Percentiles rank a stretch among this genome's conserved stretches.
Conservation (phyloP, 495 filamentous ascomycete genomes). For the Parmelia sp. region DNA sequence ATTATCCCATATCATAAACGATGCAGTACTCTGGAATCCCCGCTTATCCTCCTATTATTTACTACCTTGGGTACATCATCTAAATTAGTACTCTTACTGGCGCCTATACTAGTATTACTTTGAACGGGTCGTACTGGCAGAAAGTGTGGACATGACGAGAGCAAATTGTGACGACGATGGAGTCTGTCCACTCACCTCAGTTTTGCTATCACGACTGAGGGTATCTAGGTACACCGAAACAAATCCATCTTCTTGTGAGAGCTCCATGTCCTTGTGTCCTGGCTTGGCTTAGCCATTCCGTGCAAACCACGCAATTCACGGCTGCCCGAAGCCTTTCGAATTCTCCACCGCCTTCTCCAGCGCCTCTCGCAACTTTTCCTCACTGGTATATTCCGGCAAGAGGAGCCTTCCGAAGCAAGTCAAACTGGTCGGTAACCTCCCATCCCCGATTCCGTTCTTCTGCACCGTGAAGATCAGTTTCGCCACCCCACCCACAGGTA, state of each 20-base stretch:
- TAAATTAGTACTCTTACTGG: too few species aligned
- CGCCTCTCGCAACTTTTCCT: constrained; percentile 63
- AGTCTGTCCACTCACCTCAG: too few species aligned
- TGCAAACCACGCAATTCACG: constrained; percentile 1
- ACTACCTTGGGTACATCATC: too few species aligned
- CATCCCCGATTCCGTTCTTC: constrained; percentile 59
- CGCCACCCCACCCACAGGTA: constrained; percentile 76
- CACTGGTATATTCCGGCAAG: constrained; percentile 71
- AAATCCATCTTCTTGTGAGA: not conserved
- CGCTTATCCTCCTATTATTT: too few species aligned
- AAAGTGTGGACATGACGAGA: too few species aligned
- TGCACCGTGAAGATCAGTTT: constrained; percentile 78
- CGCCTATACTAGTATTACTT: too few species aligned
- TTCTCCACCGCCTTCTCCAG: constrained; percentile 79
- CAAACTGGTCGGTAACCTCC: constrained; percentile 67
- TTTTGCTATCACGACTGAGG: too few species aligned
- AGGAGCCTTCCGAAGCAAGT: constrained; percentile 87
- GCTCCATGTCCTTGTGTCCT: not conserved
- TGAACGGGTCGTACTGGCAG: too few species aligned
- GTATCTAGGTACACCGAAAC: not conserved
- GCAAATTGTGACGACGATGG: too few species aligned
- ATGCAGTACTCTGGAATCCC: too few species aligned
- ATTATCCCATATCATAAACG: too few species aligned
- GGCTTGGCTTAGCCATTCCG: not conserved
- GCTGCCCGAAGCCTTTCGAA: constrained; percentile 76